Base-by-base conservation (phyloP, 176 grass and related monocot genomes). In the Musa itinerans region DNA sequence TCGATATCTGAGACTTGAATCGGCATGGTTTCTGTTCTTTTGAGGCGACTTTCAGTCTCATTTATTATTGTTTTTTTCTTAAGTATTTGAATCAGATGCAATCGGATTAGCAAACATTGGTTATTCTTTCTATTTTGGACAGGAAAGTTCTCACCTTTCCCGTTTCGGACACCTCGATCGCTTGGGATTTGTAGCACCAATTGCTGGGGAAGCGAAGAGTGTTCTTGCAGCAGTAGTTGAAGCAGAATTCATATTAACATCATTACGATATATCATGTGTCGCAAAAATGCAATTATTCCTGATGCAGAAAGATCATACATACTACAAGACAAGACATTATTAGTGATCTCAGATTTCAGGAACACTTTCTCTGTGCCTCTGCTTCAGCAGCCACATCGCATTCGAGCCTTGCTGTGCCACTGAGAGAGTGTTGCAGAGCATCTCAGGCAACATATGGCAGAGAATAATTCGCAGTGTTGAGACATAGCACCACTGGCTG, bases 271-370 rank as follows among this genome's bases (percentile, higher is more conserved):
- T 15, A 22, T 11, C 63, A 65, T 5, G 26, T 14, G 63, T 26
- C 13, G n/a, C 21, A 65, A 65, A 12, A 65, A 70, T 70, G 20
- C 8, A 70, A 48, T 70, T 20, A 70, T 70, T 70, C 48, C 50
- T 70, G 20, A 52, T 50, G 68, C 12, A 68, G 26, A 50, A 11
- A 68, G 26, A 50, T 20, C 15, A 20, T 11, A 21, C 13, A 70
- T 50, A 16, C 34, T 50, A 70, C 19, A 52, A n/a, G 21, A 52
- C 48, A 52, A n/a, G 12, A 51, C 34, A 21, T 20, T 49, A 70
- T 70, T 70, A 48, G 48, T 50, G 14, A 50, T 22, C 17, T 34
- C 14, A 13, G 11, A 21, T 21, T 70, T 70, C 2, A 5, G 11
- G 34, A 25, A 48, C 68, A 25, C 25, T 11, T 52, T 49, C 68